Evolutionary conservation across 768 basidiomycete species (phyloP).

Genomic region (Hemileccinum impolitum): DNA sequence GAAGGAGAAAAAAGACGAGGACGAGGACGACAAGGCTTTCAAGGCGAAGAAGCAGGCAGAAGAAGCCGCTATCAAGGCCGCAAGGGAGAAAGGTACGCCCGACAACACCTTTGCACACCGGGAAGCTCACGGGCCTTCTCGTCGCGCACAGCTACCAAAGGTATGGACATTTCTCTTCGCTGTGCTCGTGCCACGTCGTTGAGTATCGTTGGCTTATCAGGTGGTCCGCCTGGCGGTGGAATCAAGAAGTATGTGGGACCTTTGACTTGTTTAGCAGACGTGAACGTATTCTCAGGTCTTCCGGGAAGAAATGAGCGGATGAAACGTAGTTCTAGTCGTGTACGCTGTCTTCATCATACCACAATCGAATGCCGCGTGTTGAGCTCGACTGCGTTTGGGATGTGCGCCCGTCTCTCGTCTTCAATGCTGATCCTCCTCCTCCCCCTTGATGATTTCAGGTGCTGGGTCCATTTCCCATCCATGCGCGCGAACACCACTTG

Average conservation of each 20-base stretch:
- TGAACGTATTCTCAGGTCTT: constrained; percentile 45
- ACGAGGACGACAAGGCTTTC: constrained; percentile 68
- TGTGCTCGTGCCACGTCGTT: not conserved
- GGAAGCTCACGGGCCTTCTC: not conserved
- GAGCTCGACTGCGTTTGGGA: constrained; percentile 28
- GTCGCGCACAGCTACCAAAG: constrained; percentile 26
- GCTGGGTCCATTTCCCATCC: constrained; percentile 80
- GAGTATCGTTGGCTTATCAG: constrained; percentile 32
- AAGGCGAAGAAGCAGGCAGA: constrained; percentile 78
- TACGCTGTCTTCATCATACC: not conserved
- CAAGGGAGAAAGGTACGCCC: constrained; percentile 64
- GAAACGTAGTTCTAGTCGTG: not conserved
- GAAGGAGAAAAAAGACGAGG: constrained; percentile 72
- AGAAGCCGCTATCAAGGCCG: constrained; percentile 66
- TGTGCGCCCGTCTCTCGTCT: constrained; percentile 15
- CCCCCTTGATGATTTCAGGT: constrained; percentile 43
- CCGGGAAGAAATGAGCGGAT: constrained; percentile 61
- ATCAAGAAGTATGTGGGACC: constrained; percentile 76
- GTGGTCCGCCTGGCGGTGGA: constrained; percentile 65
- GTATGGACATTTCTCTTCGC: constrained; percentile 13
- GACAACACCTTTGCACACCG: not conserved
- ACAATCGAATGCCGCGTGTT: constrained; percentile 11
- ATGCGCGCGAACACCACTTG: constrained; percentile 80
- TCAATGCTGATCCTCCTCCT: not conserved
- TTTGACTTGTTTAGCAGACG: constrained; percentile 4